Conservation (phyloP, 352 stramenopile species). For the Phytophthora citricola region DNA sequence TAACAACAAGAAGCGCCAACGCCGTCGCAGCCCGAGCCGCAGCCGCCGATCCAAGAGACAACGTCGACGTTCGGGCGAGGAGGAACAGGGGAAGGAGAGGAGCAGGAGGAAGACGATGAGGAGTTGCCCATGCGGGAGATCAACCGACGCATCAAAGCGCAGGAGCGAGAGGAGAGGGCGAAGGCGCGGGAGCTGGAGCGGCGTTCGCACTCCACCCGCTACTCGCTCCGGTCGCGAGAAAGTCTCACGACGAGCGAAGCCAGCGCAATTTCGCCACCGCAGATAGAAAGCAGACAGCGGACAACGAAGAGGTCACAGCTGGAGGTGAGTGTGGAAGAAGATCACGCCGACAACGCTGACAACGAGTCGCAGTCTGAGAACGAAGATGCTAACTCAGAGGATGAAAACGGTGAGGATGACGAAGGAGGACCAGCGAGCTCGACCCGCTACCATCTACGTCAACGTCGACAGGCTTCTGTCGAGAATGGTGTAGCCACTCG, state of each 20-base stretch:
- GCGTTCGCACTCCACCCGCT: conserved; percentile 48
- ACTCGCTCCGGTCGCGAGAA: conserved; percentile 65
- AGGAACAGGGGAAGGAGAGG: conserved; percentile 34
- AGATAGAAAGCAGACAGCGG: conserved; percentile 1
- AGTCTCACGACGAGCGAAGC: conserved; percentile 35
- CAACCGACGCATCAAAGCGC: conserved; percentile 54
- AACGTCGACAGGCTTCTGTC: conserved; percentile 19
- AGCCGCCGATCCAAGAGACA: conserved; percentile 31
- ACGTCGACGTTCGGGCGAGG: conserved; percentile 14
- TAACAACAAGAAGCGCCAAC: conserved; percentile 40
- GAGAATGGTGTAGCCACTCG: conserved; percentile 32
- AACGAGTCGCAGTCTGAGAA: conserved; percentile 44
- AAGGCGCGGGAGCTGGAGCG: conserved; percentile 34
- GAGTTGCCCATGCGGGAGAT: conserved; percentile 67
- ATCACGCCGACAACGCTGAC: conserved; percentile 32
- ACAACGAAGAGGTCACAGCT: conserved; percentile 37
- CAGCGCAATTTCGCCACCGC: conserved; percentile 23
- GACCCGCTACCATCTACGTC: conserved; percentile 52
- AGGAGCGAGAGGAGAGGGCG: conserved; percentile 45
- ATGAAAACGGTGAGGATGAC: conserved; percentile 37
- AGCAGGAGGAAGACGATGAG: conserved; percentile 41
- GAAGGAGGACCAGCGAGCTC: conserved; percentile 42
- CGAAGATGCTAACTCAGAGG: conserved; percentile 38
- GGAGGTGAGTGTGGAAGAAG: conserved; percentile 30
- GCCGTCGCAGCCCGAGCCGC: conserved; percentile 12